These are phyloP conservation scores for Podaxis sp. DNA, from an alignment of 768 basidiomycete genomes.

Conservation along the genomic window DNA sequence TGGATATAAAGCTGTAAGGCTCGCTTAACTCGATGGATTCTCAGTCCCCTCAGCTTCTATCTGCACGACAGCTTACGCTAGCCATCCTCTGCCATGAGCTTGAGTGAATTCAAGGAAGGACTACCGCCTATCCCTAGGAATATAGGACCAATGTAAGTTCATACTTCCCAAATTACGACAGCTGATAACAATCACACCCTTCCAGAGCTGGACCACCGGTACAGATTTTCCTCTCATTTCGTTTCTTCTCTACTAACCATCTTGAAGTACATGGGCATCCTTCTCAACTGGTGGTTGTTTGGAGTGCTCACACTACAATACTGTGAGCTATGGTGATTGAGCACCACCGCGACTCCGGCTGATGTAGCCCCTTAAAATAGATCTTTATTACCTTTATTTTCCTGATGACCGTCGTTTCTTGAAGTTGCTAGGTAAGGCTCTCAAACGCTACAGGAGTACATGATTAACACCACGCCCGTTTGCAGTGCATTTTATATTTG, in stretches of 20 bases:
- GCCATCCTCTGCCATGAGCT: not conserved
- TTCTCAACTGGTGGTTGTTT: constrained; percentile 14
- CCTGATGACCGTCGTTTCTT: constrained; percentile 9
- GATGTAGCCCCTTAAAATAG: not conserved
- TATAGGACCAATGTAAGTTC: constrained; percentile 8
- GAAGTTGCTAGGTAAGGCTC: not conserved
- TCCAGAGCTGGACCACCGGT: constrained; percentile 10
- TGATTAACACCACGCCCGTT: not conserved
- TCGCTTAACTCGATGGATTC: not conserved
- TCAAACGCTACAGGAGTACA: not conserved
- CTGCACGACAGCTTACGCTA: not conserved
- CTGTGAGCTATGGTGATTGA: not conserved
- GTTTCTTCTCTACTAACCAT: not conserved
- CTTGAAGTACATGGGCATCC: constrained; percentile 7
- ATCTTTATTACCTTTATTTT: constrained; percentile 11
- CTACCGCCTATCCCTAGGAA: not conserved
- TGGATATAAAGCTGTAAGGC: constrained; percentile 1
- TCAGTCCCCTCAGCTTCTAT: not conserved
- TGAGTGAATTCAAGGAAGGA: not conserved
- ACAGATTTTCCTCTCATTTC: not conserved
- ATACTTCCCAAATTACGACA: not conserved
- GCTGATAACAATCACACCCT: not conserved
- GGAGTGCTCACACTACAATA: constrained; percentile 9
- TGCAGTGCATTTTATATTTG: constrained; percentile 5
- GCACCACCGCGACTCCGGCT: not conserved